Base-by-base conservation (phyloP, 2,329 filamentous ascomycete species). In the Zasmidium angulare region DNA sequence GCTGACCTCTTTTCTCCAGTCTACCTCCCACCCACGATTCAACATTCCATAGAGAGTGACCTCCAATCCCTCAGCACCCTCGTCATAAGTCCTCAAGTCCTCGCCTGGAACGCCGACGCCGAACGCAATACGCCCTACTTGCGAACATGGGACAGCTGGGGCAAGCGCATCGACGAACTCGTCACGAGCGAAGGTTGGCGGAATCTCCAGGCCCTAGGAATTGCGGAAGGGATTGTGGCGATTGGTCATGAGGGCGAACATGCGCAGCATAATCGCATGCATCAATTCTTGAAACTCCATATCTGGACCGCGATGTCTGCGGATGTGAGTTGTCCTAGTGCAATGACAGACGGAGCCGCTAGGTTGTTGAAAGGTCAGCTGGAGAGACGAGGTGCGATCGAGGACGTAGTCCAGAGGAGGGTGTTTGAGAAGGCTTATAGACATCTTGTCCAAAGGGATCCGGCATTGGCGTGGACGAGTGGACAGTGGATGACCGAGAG, bases 401-500 rank as follows among this genome's bases (percentile, higher is more conserved):
- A 66, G 12, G 65, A 67, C 11, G n/a, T n/a, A 50, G 58, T 7
- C 46, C 46, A 1, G 46, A 53, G 19, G 46, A 50, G 4, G 72
- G 75, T 10, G 63, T 68, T 29, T 46, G 17, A 59, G 29, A 56
- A 66, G 2, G 63, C 63, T 31, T 85, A 81, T 62, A 68, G 74
- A 4, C 80, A 81, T 12, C 75, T 89, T 2, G 83, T 77, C 1
- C 84, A 81, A 2, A 76, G 83, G 6, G 79, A 88, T 59, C 75
- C 78, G 0, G 58, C 65, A 0, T 64, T 74, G n/a, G 83, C 84
- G 0, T 91, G 88, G 88, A 91, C 88, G 0, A 88, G 84, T 48
- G 88, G 88, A 0, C 88, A 91, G 70, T 91, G 89, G 88, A 90
- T 91, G 88, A 91, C 88, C 0, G 88, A 90, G 66, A 79, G 88